Evolutionary conservation across 176 grass and related monocot species (phyloP), one percentile per base, ranked within the genome.

Genomic region (Ensete ventricosum): DNA sequence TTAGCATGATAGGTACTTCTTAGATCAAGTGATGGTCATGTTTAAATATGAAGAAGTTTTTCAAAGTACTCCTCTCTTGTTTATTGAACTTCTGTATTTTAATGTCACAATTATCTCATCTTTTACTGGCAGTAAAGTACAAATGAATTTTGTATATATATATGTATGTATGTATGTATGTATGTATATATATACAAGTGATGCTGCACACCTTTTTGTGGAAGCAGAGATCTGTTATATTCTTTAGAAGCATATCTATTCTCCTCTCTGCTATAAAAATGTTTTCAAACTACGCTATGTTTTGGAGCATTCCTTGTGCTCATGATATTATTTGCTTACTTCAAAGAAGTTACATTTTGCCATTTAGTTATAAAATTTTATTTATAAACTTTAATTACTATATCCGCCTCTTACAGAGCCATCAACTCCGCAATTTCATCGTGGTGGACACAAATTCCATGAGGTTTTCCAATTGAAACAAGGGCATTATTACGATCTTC

Each of bases 381-480:
- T 69, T 6, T 43, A 21, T 17, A 19, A 57, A 52, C 76, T 58
- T 50, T 86, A 78, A 76, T 67, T 11, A 58, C 81, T 22, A 73
- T 82, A 57, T 43, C 54, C 66, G 1, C 25, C 82, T 64, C 9
- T 79, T 82, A 48, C 69, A 91, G 89, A 91, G 54, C 83, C 77
- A 55, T 73, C 83, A 22, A 73, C 80, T 64, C 21, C 78, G 27
- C 82, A 76, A 72, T 83, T 80, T 73, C 81, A 83, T 72, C 85
- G 88, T 69, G 49, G 73, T 9, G 80, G 85, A 55, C 80, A 82
- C 26, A 88, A 85, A 80, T 91, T 91, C 70, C 89, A 91, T 85
- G 89, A 91, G 65, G 74, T 88, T 43, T 91, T 91, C 83, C 89
- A 91, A 72, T 51, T 88, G 71, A 85, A 76, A 76, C 89, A 83